Evolutionary conservation across 2,329 filamentous ascomycete species (phyloP).

Genomic region (Fusarium pilosicola): DNA sequence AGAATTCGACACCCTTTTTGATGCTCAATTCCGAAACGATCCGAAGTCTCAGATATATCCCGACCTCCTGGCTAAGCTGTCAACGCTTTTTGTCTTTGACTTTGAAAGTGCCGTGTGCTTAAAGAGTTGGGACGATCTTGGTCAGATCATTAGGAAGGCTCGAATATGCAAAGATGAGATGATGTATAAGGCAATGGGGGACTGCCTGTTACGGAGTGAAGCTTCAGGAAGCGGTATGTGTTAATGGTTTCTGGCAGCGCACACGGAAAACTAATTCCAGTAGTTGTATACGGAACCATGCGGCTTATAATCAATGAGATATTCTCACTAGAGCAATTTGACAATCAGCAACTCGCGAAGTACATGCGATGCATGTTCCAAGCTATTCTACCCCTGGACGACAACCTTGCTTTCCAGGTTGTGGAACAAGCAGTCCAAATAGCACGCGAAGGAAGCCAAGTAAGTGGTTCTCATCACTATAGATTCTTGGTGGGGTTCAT

Average conservation of each 20-base stretch:
- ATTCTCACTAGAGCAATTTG: conserved; percentile 65
- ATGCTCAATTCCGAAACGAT: conserved; percentile 55
- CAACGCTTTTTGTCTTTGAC: conserved; percentile 77
- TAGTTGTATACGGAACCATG: conserved; percentile 64
- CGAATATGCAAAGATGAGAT: conserved; percentile 55
- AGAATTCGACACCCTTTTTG: conserved; percentile 69
- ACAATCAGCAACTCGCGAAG: conserved; percentile 71
- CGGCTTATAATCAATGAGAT: conserved; percentile 77
- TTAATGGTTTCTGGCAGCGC: neutral
- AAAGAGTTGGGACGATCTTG: conserved; percentile 73
- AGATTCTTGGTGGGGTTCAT: conserved; percentile 10
- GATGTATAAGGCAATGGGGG: conserved; percentile 72
- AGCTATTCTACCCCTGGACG: conserved; percentile 67
- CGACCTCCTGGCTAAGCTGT: conserved; percentile 70
- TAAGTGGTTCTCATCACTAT: conserved; percentile 38
- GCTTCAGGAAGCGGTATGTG: conserved; percentile 62
- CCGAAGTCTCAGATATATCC: conserved; percentile 52
- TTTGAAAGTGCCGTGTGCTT: conserved; percentile 79
- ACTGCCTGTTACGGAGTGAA: conserved; percentile 67
- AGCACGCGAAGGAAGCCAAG: conserved; percentile 60
- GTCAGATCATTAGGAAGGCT: conserved; percentile 66
- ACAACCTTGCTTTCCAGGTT: conserved; percentile 66
- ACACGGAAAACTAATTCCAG: neutral
- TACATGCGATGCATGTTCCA: conserved; percentile 85
- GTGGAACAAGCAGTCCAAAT: conserved; percentile 70